phyloP scores from a whole-genome alignment of 73 alveolate species.

The Symbiodinium natans region DNA sequence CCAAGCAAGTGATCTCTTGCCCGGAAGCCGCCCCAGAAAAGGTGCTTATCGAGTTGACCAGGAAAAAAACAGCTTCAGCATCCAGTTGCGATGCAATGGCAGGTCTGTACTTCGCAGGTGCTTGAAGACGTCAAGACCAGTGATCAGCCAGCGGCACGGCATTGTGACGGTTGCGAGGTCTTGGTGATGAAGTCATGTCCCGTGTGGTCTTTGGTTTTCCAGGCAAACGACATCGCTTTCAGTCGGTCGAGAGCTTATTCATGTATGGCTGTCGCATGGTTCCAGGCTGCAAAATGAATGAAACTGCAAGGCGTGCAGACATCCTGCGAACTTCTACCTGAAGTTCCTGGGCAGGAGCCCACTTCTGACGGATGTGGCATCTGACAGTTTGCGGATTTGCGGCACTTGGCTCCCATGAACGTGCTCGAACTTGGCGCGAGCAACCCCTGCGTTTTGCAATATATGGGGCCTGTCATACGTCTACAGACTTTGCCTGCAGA shows the following conservation, averaged over 20 bases:
- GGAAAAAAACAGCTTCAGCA: no score
- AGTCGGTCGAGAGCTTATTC: neutral
- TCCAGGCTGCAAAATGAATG: neutral
- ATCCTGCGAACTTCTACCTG: neutral
- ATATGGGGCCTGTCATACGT: no score
- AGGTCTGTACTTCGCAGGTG: no score
- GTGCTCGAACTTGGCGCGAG: neutral
- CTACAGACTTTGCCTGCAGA: neutral
- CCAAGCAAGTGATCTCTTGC: neutral
- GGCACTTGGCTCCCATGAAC: no score
- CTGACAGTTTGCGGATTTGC: no score
- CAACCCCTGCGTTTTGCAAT: neutral
- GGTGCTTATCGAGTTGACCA: no score
- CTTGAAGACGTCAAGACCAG: no score
- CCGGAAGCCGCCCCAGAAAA: neutral
- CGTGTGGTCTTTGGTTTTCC: neutral
- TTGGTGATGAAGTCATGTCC: no score
- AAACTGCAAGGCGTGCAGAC: slow-evolving; percentile 5
- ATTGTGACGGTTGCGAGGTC: no score
- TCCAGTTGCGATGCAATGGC: no score
- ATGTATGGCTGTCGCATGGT: neutral
- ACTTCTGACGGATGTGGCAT: no score
- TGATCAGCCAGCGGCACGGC: no score
- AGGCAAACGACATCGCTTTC: neutral
- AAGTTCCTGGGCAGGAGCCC: neutral